Percentiles rank a stretch among this genome's conserved stretches.
These are phyloP conservation scores for Erysimum cheiranthoides DNA, from an alignment of 345 rosid species.

Conservation along the genomic window DNA sequence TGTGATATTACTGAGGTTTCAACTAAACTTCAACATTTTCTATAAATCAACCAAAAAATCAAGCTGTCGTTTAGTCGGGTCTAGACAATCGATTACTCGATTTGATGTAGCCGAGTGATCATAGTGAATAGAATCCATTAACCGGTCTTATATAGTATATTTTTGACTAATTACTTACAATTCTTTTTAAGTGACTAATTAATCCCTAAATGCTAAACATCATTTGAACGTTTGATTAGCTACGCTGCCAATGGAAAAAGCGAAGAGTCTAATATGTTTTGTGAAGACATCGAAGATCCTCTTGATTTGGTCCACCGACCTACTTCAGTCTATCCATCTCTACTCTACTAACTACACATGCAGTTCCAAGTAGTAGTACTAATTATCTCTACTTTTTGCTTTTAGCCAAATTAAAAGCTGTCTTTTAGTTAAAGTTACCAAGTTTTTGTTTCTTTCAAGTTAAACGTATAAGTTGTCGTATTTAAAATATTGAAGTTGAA, in stretches of 20 bases:
- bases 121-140: background rate
- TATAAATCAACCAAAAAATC: background rate
- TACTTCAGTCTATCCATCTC: slow-evolving; percentile 1
- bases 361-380: slow-evolving; percentile 8
- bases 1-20: slow-evolving; percentile 16
- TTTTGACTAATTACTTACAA: background rate
- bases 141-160: background rate
- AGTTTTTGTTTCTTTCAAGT: background rate
- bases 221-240: background rate
- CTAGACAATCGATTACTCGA: background rate
- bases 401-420: slow-evolving; percentile 12
- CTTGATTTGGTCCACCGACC: slow-evolving; percentile 40
- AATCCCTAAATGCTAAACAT: background rate
- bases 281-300: slow-evolving; percentile 18
- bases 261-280: background rate
- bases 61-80: background rate
- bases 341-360: slow-evolving; percentile 41
- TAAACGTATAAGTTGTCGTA: background rate
- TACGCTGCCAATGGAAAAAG: slow-evolving; percentile 21
- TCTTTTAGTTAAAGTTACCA: slow-evolving; percentile 21
- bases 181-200: too few species aligned
- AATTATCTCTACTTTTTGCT: background rate
- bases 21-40: slow-evolving; percentile 21
- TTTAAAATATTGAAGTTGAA: background rate
- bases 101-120: background rate